phyloP scores from a whole-genome alignment of 2,329 filamentous ascomycete genomes.

The Alternaria sp. region DNA sequence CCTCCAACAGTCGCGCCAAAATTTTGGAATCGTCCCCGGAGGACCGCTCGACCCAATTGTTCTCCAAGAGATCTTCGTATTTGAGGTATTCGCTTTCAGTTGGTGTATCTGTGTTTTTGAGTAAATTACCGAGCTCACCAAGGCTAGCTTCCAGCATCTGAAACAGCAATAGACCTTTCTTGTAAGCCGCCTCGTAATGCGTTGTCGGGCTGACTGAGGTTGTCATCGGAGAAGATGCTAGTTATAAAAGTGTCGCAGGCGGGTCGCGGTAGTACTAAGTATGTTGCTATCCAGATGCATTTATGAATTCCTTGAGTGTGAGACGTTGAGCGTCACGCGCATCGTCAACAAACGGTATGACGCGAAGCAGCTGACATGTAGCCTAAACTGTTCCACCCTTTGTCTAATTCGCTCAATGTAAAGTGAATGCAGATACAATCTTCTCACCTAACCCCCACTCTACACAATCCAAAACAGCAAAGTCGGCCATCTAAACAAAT shows the following conservation, averaged over 20 bases:
- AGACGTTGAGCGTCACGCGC: not conserved
- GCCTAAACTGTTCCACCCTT: not conserved
- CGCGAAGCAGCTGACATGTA: not conserved
- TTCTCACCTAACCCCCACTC: not conserved
- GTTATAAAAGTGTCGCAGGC: not conserved
- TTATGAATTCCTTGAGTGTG: not conserved
- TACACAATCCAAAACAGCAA: slow-evolving; percentile 10
- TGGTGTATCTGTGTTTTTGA: not conserved
- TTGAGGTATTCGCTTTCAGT: not conserved
- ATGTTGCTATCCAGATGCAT: not conserved
- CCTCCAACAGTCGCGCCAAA: not conserved
- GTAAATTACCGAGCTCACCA: not conserved
- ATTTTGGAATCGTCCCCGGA: not conserved
- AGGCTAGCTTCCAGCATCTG: not conserved
- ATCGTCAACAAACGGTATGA: not conserved
- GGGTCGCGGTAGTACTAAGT: not conserved
- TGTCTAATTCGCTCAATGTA: not conserved
- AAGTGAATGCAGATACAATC: not conserved
- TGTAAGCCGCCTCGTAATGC: not conserved
- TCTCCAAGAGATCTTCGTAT: not conserved
- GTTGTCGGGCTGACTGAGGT: not conserved
- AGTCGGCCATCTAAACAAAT: slow-evolving; percentile 1
- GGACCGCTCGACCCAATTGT: not conserved
- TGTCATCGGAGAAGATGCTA: not conserved
- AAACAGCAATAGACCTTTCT: not conserved